A percentile compares a stretch with the other conserved stretches of the same genome.
Conservation (phyloP, 2,329 filamentous ascomycete genomes). For the Chrysoporthe puriensis region DNA sequence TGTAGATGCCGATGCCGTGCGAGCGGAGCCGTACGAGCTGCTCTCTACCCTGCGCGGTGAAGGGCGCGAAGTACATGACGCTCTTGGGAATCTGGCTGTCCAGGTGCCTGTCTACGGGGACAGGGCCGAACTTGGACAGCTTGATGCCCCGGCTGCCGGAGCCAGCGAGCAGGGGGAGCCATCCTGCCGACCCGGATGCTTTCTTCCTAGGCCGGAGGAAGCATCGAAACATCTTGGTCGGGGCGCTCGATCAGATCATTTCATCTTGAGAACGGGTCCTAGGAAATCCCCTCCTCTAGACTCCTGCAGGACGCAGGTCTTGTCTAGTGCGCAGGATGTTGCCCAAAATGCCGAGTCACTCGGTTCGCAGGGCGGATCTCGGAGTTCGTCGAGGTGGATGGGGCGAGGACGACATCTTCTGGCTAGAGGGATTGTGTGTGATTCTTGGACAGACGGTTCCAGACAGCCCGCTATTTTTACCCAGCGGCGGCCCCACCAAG, state of each 20-base stretch:
- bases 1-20: constrained; percentile 16
- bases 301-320: background rate
- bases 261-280: background rate
- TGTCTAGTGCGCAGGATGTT: background rate
- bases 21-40: constrained; percentile 1
- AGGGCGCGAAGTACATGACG: background rate
- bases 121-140: background rate
- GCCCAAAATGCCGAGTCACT: background rate
- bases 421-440: background rate
- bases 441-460: background rate
- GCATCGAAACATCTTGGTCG: constrained; percentile 22
- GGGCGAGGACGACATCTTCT: background rate
- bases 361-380: no score
- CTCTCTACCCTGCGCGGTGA: constrained; percentile 1
- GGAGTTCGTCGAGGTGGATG: background rate
- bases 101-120: background rate
- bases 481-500: background rate
- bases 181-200: background rate
- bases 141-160: constrained; percentile 15
- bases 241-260: background rate
- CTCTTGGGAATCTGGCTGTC: background rate
- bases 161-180: constrained; percentile 1
- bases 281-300: background rate
- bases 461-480: background rate
- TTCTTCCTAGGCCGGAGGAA: constrained; percentile 5